Evolutionary conservation across 208 protist genomes (phyloP), one percentile per base, ranked within the genome.

Genomic region (Perkinsela sp.): DNA sequence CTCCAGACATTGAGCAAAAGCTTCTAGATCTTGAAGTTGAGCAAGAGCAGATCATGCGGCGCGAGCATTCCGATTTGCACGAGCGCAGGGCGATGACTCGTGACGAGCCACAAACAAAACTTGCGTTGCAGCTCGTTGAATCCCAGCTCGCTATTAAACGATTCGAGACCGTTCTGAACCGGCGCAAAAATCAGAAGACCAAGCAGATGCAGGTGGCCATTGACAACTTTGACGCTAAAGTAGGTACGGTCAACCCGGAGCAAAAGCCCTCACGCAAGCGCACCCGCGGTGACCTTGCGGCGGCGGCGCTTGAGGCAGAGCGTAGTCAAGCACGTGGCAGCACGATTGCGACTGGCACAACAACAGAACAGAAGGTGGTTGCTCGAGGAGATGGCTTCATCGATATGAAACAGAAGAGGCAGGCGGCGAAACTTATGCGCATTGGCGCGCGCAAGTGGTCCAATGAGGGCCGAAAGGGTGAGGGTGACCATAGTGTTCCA

Each of bases 1-100:
- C 99, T 76, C 93, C 95, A 6, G 96, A 99, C 32, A 99, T 99
- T 78, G 81, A 91, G 68, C 77, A 93, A 70, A 82, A 82, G 32
- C 77, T 94, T 2, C 57, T 89, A 28, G 86, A 92, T 77, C 75
- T 95, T 31, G 87, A 95, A 77, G 85, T 87, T 2, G 90, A 96
- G 75, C 88, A 96, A 73, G 83, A 93, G 69, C 77, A 82, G 30
- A 82, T 83, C 67, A 74, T 94, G 15, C 82, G 90, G 69, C 78
- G 96, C 74, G 71, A 95, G 2, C 93, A 96, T 75, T 75, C 83
- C 29, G 91, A 96, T 72, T n/a, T n/a, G n/a, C n/a, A n/a, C n/a
- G 89, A 95, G 68, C 86, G 91, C n/a, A 80, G 80, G 67, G 83
- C 79, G 74, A 71, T 67, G 29, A 29, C 75, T 22, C 48, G 70